Percentiles rank a stretch among this genome's conserved stretches.
Evolutionary conservation across 164 flowering plant genomes (phyloP).

Genomic region (Piper longum): DNA sequence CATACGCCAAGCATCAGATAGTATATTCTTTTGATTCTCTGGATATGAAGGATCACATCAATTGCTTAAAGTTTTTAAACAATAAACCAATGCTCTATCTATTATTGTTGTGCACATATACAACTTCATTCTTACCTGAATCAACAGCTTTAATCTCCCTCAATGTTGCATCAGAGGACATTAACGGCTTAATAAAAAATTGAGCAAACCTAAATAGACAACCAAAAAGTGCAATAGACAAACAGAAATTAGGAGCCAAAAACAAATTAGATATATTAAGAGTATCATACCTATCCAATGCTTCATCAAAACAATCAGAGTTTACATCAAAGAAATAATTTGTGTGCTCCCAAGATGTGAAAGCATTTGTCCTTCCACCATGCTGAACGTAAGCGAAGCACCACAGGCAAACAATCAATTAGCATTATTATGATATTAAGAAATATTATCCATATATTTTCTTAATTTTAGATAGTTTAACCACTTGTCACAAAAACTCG

Average conservation of each 20-base stretch:
- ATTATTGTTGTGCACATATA: background rate
- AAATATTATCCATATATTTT: background rate
- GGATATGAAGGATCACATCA: constrained; percentile 7
- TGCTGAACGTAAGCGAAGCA: constrained; percentile 34
- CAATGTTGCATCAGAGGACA: constrained; percentile 91
- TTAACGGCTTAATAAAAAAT: constrained; percentile 83
- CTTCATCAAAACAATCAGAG: constrained; percentile 67
- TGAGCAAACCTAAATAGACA: constrained; percentile 39
- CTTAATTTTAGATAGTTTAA: no score
- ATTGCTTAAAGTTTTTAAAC: background rate
- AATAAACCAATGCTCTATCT: background rate
- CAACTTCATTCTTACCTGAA: constrained; percentile 43
- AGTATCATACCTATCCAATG: constrained; percentile 63
- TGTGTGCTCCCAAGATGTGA: constrained; percentile 65
- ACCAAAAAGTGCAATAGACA: constrained; percentile 1
- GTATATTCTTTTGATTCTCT: constrained; percentile 86
- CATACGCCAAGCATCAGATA: constrained; percentile 91
- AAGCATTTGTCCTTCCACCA: constrained; percentile 88
- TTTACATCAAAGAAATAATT: constrained; percentile 88
- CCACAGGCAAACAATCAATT: background rate
- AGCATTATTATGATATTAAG: background rate
- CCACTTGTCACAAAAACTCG: no score
- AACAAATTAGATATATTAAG: background rate
- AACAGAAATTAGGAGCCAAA: background rate
- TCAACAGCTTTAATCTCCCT: constrained; percentile 98